These are phyloP conservation scores for Exophiala bonariae DNA, from an alignment of 2,329 filamentous ascomycete species.

Conservation along the genomic window DNA sequence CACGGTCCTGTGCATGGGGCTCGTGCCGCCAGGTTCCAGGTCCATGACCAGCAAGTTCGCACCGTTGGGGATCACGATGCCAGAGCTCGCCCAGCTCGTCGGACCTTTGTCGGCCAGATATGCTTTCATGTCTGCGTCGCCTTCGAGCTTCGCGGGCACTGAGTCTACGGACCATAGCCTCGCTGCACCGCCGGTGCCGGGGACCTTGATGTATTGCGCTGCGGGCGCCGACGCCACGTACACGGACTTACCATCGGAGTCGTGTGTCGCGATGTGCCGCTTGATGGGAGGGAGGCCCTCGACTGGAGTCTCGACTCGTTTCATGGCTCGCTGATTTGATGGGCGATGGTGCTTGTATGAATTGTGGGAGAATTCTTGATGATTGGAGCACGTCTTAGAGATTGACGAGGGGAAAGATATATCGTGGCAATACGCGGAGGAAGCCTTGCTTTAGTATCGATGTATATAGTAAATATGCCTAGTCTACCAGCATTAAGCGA, in stretches of 20 bases:
- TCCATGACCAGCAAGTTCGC: conserved; percentile 23
- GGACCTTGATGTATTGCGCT: conserved; percentile 12
- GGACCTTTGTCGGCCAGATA: conserved; percentile 16
- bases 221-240: conserved; percentile 13
- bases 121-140: conserved; percentile 23
- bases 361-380: too few relatives aligned
- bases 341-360: too few relatives aligned
- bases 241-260: conserved; percentile 19
- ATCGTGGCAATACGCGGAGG: too few relatives aligned
- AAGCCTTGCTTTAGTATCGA: too few relatives aligned
- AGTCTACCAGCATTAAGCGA: too few relatives aligned
- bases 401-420: too few relatives aligned
- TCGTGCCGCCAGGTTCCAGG: conserved; percentile 17
- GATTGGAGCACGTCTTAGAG: too few relatives aligned
- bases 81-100: conserved; percentile 16
- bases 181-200: conserved; percentile 13
- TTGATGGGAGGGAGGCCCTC: conserved; percentile 12
- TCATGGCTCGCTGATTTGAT: too few relatives aligned
- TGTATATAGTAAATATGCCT: too few relatives aligned
- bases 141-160: conserved; percentile 15
- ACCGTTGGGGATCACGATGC: conserved; percentile 20
- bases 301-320: conserved; percentile 8
- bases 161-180: conserved; percentile 20
- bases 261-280: conserved; percentile 20
- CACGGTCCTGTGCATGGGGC: conserved; percentile 22